Base-by-base conservation (phyloP, 768 basidiomycete species). In the Macrocybe gigantea region DNA sequence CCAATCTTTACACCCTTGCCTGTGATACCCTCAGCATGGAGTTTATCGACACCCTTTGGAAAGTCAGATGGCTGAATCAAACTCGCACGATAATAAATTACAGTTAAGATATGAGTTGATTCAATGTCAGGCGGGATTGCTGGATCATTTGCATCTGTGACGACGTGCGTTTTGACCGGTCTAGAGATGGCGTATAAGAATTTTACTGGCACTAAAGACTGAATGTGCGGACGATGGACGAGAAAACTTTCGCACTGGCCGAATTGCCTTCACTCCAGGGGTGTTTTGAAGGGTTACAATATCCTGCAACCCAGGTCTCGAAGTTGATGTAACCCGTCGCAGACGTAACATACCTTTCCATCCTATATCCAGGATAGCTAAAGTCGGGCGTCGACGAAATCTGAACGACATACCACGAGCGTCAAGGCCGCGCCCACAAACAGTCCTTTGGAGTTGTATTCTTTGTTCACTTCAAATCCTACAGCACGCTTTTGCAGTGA, bases 1-100 rank as follows among this genome's bases (percentile, higher is more conserved):
- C 75, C 85, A 47, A 89, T 73, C 55, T 83, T 83, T 60, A 85
- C 68, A 2, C 84, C 84, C 36, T 72, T 72, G 9, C 87, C 85
- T 29, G 70, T 69, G 55, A 80, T 72, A 0, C 82, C 83, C 51
- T 73, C 56, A 5, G 80, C 79, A 57, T 87, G 84, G 13, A 84
- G 69, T 50, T 74, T 77, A 55, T 85, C 78, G 1, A 85, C 83
- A 13, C 81, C 78, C 78, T 80, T 45, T 22, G 34, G 32, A 37
- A 33, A 39, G 33, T 29, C 33, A 43, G 41, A 9, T 41, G 14
- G 41, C 32, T 12, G 41, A 12, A 15, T 11, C n/a, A n/a, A n/a
- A 22, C 22, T 4, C 22, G 22, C 22, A 22, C 2, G 4, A 4
- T 22, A 22, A 22, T 22, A 22, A 1, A 22, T 51, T 52, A 79